These are phyloP conservation scores for Sphaerobolus stellatus DNA, from an alignment of 1,284 basidiomycete genomes.

Conservation along the genomic window DNA sequence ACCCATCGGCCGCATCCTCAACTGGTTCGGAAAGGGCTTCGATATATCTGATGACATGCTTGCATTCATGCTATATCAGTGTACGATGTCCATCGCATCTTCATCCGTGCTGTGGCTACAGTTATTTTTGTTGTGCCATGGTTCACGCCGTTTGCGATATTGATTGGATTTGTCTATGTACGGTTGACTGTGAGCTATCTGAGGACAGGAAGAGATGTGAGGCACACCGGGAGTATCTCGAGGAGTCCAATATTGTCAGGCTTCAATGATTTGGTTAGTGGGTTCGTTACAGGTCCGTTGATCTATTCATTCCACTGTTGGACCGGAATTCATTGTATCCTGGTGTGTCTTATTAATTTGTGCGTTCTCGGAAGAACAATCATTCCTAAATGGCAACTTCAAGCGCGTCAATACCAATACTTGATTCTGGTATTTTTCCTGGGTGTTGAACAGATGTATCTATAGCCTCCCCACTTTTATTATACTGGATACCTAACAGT, in stretches of 20 bases:
- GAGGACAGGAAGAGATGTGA: conserved; percentile 73
- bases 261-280: conserved; percentile 72
- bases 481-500: background rate
- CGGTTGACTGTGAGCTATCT: conserved; percentile 69
- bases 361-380: conserved; percentile 80
- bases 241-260: conserved; percentile 74
- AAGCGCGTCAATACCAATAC: conserved; percentile 45
- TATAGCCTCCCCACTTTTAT: background rate
- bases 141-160: conserved; percentile 19
- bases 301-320: background rate
- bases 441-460: conserved; percentile 13
- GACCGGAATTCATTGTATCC: too few relatives aligned
- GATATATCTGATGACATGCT: conserved; percentile 32
- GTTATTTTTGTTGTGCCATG: conserved; percentile 9
- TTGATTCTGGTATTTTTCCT: conserved; percentile 17
- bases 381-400: conserved; percentile 77
- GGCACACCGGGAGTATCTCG: conserved; percentile 74
- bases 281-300: conserved; percentile 43
- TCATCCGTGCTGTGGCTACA: conserved; percentile 9
- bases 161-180: conserved; percentile 65
- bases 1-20: conserved; percentile 36
- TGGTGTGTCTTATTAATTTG: conserved; percentile 82
- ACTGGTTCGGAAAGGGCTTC: conserved; percentile 37
- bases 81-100: conserved; percentile 6
- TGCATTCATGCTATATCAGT: conserved; percentile 7